Evolutionary conservation across 495 filamentous ascomycete genomes (phyloP).

Genomic region (Poronia punctata): DNA sequence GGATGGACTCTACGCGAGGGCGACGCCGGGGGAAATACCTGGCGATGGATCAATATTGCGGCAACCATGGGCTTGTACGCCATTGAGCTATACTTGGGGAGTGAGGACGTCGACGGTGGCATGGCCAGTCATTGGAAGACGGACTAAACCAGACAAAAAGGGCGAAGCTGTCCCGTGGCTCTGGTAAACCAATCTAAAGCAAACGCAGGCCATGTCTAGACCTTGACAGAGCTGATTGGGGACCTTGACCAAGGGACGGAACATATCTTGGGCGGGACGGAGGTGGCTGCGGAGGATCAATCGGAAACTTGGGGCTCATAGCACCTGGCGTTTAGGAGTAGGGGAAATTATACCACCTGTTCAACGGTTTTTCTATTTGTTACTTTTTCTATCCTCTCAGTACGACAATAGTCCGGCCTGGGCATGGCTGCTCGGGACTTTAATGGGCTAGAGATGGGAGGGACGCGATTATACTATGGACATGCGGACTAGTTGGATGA

Average conservation of each 20-base stretch:
- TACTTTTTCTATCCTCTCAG: conserved; percentile 12
- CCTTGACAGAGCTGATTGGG: not conserved
- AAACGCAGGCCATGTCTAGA: not conserved
- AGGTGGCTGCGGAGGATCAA: conserved; percentile 18
- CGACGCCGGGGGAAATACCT: conserved; percentile 73
- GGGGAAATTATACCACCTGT: conserved; percentile 29
- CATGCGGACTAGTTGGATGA: conserved; percentile 5
- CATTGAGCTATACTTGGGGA: conserved; percentile 77
- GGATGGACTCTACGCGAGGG: conserved; percentile 80
- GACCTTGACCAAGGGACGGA: conserved; percentile 3
- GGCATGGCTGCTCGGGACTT: too few relatives aligned
- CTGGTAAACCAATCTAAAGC: not conserved
- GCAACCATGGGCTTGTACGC: conserved; percentile 85
- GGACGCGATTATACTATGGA: conserved; percentile 1
- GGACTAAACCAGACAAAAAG: conserved; percentile 51
- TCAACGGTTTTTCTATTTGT: conserved; percentile 25
- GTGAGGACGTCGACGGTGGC: conserved; percentile 63
- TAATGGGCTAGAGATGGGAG: too few relatives aligned
- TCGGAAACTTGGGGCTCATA: conserved; percentile 28
- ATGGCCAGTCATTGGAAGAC: conserved; percentile 84
- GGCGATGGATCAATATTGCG: conserved; percentile 88
- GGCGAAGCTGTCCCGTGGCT: not conserved
- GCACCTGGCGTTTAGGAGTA: conserved; percentile 29
- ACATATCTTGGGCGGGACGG: conserved; percentile 18
- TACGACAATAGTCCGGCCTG: too few relatives aligned